Evolutionary conservation across 176 grass and related monocot genomes (phyloP), one percentile per base, ranked within the genome.

Genomic region (Triticum monococcum): DNA sequence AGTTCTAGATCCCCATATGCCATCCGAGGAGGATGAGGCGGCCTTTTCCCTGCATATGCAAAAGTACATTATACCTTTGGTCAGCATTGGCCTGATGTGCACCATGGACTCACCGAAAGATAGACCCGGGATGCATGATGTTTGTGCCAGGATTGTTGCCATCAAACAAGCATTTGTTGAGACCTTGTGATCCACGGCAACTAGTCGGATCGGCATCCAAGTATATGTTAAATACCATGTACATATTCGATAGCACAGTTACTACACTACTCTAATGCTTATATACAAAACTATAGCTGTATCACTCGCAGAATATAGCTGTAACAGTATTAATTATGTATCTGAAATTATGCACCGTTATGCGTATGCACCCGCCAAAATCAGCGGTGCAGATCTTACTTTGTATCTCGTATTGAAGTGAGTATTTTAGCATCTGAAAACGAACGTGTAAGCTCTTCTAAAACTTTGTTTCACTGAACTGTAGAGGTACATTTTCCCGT

Each of bases 1-100:
- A 13, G 16, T 89, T 52, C 7, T 89, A 33, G 88, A 89, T 79
- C 82, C 81, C n/a, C 18, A 74, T 17, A 83, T 88, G 66, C 61
- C 60, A 41, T 41, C n/a, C 2, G 77, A 43, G 8, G 79, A 88
- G 1, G 86, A 75, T 7, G 17, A 77, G 33, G 50, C 40, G 32
- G 31, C 24, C 4, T 4, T 4, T 46, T 14, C 43, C 11, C 10
- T 23, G 1, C 14, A 7, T 9, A 65, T 78, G 41, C 41, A 69
- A 3, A 77, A 31, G 9, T 88, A 28, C 20, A 41, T 77, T 5
- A 14, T 77, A 31, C 86, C 79, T 14, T 20, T 88, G 62, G 24
- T 82, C 14, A 20, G 67, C n/a, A 77, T 88, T 38, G 86, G 69
- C 7, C 68, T 88, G 5, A 9, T 88, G 30, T 88, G 80, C 17